These are phyloP conservation scores for Batrachochytrium dendrobatidis DNA, from an alignment of 371 early-diverging fungal genomes.

Conservation along the genomic window DNA sequence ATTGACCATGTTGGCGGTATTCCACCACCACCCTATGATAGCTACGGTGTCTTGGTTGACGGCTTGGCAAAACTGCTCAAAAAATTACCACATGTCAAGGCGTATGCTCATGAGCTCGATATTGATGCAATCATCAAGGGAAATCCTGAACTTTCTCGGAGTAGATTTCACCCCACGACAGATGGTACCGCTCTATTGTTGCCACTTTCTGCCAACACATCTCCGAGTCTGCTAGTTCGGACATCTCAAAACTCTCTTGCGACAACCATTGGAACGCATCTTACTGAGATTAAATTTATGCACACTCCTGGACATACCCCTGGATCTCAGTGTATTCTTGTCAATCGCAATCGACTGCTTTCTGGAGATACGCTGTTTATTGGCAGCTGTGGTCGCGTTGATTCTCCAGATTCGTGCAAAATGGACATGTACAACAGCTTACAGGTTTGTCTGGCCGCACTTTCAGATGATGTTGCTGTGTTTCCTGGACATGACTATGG, in stretches of 20 bases:
- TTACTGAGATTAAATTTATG: slow-evolving; percentile 50
- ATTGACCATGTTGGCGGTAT: slow-evolving; percentile 67
- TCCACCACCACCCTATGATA: slow-evolving; percentile 78
- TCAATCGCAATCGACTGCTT: slow-evolving; percentile 66
- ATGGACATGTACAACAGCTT: slow-evolving; percentile 61
- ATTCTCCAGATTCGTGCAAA: slow-evolving; percentile 65
- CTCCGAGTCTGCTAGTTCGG: neutral
- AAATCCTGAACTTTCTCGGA: slow-evolving; percentile 50
- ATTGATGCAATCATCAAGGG: slow-evolving; percentile 56
- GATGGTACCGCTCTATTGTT: slow-evolving; percentile 53
- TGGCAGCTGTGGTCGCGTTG: slow-evolving; percentile 65
- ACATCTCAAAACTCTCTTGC: neutral
- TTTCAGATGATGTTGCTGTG: slow-evolving; percentile 62
- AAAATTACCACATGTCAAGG: slow-evolving; percentile 57
- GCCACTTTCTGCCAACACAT: slow-evolving; percentile 12
- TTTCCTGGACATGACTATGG: slow-evolving; percentile 87
- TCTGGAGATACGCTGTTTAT: slow-evolving; percentile 84
- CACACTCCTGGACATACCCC: slow-evolving; percentile 90
- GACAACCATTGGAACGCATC: neutral
- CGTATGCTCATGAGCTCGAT: slow-evolving; percentile 69
- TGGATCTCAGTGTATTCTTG: slow-evolving; percentile 73
- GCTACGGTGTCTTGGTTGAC: slow-evolving; percentile 66
- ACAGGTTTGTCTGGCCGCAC: slow-evolving; percentile 42
- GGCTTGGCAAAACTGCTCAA: slow-evolving; percentile 67
- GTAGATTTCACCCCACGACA: slow-evolving; percentile 54